A percentile compares a stretch with the other conserved stretches of the same genome.
Conservation (phyloP, 345 rosid species). For the Euphorbia pulcherrima region DNA sequence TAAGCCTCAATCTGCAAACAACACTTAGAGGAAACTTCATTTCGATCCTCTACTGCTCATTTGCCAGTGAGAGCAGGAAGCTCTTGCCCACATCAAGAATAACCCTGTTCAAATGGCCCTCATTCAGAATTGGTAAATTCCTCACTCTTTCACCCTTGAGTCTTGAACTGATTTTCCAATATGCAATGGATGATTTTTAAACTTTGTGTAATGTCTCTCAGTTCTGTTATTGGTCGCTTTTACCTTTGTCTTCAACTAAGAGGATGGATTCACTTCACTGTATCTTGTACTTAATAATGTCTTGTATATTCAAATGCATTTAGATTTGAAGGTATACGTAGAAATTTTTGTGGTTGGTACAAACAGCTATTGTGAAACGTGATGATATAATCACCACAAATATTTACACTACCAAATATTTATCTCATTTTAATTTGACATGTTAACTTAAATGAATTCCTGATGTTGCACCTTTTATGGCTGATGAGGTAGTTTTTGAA, state of each 20-base stretch:
- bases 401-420: too few relatives aligned
- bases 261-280: not conserved
- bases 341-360: not conserved
- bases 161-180: not conserved
- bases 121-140: conserved; percentile 71
- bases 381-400: too few relatives aligned
- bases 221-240: not conserved
- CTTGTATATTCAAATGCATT: not conserved
- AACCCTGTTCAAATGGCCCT: conserved; percentile 89
- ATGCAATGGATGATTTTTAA: not conserved
- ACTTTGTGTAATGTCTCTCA: not conserved
- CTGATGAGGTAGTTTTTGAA: too few relatives aligned
- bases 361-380: too few relatives aligned
- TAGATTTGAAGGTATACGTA: not conserved
- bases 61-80: conserved; percentile 92
- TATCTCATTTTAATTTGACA: too few relatives aligned
- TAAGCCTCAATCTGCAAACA: conserved; percentile 71
- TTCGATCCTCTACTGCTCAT: conserved; percentile 88
- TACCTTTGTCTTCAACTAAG: not conserved
- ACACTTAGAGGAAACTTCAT: conserved; percentile 90
- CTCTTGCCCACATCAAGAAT: conserved; percentile 86
- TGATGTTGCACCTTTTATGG: too few relatives aligned
- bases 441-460: too few relatives aligned
- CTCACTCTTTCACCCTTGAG: too few relatives aligned
- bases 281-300: too few relatives aligned